phyloP scores from a whole-genome alignment of 2,329 filamentous ascomycete genomes.

The Talaromyces sp. region DNA sequence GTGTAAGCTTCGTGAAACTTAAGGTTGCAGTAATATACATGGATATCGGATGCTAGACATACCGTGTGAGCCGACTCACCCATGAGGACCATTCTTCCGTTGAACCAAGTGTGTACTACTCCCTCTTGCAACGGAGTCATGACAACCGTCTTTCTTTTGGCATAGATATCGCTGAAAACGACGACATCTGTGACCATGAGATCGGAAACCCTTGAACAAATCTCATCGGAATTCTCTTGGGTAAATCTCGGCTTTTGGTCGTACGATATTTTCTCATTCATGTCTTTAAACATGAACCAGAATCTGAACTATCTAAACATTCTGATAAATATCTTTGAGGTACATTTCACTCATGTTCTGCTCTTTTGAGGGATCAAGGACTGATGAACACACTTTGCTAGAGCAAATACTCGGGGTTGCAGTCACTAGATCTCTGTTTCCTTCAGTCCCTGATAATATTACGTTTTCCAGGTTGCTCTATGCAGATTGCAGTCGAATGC shows the following conservation, averaged over 20 bases:
- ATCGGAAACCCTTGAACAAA: not conserved
- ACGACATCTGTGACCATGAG: not conserved
- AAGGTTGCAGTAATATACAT: too few species aligned
- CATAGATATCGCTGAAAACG: not conserved
- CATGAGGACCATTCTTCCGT: not conserved
- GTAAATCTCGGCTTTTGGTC: not conserved
- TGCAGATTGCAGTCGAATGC: not conserved
- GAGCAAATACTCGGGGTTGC: not conserved
- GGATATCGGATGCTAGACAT: not conserved
- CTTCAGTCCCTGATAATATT: not conserved
- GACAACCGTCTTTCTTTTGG: conserved; percentile 2
- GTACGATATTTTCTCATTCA: not conserved
- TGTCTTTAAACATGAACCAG: not conserved
- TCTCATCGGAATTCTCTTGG: not conserved
- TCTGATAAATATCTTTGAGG: not conserved
- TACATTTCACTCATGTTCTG: not conserved
- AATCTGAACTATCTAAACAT: too few species aligned
- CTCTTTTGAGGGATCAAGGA: not conserved
- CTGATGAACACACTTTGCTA: not conserved
- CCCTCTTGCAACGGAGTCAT: conserved; percentile 1
- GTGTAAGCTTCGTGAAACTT: not conserved
- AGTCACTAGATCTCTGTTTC: not conserved
- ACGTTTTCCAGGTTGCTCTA: not conserved
- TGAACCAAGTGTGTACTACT: not conserved
- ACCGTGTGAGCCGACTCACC: conserved; percentile 3